Base-by-base conservation (phyloP, 768 basidiomycete species). In the Panaeolus cyanescens region DNA sequence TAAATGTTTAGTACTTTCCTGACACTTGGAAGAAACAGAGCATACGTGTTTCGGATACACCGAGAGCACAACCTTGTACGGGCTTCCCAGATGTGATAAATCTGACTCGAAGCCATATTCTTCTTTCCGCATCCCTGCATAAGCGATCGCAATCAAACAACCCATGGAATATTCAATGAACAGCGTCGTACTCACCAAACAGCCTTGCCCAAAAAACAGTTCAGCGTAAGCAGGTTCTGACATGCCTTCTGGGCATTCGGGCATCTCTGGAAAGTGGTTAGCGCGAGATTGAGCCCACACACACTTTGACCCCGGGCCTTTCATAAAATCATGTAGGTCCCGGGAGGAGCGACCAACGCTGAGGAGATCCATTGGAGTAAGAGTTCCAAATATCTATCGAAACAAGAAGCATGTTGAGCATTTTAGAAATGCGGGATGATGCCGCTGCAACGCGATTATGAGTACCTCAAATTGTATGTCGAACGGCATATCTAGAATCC, bases 231-330 rank as follows among this genome's bases (percentile, higher is more conserved):
- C 58, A 17, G 60, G 39, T 53, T 66, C 65, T 53, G 25, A 59
- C 34, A 66, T 22, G 37, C 62, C 63, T 19, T 60, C 53, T 9
- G 65, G 65, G 56, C 63, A 66, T 13, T 30, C 60, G 15, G 62
- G 64, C 30, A 65, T 53, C 9, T 37, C 59, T 34, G 62, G 57
- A 34, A 63, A 42, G 34, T 53, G 40, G 32, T 50, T 50, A 15
- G 25, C 25, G 9, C 28, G 45, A 28, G 45, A 50, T 28, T 15
- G 25, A 1, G 45, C 45, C 45, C 45, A 50, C 25, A 50, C 30
- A n/a, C 45, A 50, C 45, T 15, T 50, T 10, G 30, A 50, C 9
- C 25, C 25, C 25, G 45, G 45, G 9, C 45, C 22, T 15, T 15
- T 28, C 45, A 50, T 28, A 28, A 50, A 50, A 30, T 50, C 45